phyloP scores from a whole-genome alignment of 1,139 yeast genomes.

The Pichia cactophila region DNA sequence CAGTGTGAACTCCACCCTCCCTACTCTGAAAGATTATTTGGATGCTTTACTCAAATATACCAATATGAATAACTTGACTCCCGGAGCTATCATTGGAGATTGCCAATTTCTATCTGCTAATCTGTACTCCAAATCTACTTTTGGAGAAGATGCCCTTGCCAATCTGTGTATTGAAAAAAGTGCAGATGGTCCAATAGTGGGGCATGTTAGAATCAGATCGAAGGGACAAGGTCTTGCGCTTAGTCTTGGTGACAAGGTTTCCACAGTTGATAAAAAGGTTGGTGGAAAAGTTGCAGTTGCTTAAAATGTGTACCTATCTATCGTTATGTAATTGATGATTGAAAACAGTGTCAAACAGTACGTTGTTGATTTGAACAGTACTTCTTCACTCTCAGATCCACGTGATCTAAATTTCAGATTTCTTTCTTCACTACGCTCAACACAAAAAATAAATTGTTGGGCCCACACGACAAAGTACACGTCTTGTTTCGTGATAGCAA shows the following conservation, averaged over 20 bases:
- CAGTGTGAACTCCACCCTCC: slow-evolving; percentile 67
- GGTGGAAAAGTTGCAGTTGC: slow-evolving; percentile 20
- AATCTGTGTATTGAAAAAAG: slow-evolving; percentile 88
- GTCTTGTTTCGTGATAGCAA: too few species aligned
- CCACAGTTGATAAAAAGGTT: slow-evolving; percentile 60
- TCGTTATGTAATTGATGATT: neutral
- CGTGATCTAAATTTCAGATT: too few species aligned
- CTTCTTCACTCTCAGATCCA: too few species aligned
- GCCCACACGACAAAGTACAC: too few species aligned
- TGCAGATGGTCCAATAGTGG: slow-evolving; percentile 69
- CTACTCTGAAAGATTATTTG: slow-evolving; percentile 70
- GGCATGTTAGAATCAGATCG: slow-evolving; percentile 94
- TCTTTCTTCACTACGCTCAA: too few species aligned
- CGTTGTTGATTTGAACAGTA: too few species aligned
- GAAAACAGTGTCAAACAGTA: neutral
- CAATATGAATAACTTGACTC: slow-evolving; percentile 90
- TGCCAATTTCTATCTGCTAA: slow-evolving; percentile 94
- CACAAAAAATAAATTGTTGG: too few species aligned
- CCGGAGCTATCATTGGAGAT: slow-evolving; percentile 80
- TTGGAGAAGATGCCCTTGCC: slow-evolving; percentile 97
- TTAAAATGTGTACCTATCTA: neutral
- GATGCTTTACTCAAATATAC: slow-evolving; percentile 75
- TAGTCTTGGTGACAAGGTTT: slow-evolving; percentile 90
- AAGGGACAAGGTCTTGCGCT: slow-evolving; percentile 97
- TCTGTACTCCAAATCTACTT: slow-evolving; percentile 83